Evolutionary conservation across 2,329 filamentous ascomycete species (phyloP).

Genomic region (Cryphonectria carpinicola): DNA sequence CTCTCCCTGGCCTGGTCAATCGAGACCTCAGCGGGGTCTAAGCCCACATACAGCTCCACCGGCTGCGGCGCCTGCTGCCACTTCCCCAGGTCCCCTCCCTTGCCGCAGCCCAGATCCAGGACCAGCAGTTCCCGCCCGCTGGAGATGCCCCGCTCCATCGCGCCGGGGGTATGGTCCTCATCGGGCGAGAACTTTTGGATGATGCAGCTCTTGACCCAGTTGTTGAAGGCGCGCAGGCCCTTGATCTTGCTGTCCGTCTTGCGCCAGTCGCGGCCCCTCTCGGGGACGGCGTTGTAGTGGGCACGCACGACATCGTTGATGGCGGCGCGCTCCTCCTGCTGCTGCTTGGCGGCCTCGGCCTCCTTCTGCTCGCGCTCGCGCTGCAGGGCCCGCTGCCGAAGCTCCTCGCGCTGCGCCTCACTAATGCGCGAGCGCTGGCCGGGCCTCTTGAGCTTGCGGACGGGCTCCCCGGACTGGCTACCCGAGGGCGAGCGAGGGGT

Average conservation of each 20-base stretch:
- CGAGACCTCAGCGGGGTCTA: slow-evolving; percentile 90
- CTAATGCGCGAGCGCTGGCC: slow-evolving; percentile 69
- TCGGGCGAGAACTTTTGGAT: slow-evolving; percentile 94
- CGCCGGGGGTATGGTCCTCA: slow-evolving; percentile 70
- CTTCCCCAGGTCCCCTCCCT: slow-evolving; percentile 92
- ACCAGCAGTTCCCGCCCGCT: slow-evolving; percentile 71
- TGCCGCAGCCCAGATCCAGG: slow-evolving; percentile 93
- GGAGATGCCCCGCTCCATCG: slow-evolving; percentile 55
- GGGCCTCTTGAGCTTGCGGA: slow-evolving; percentile 71
- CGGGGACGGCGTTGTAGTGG: slow-evolving; percentile 95
- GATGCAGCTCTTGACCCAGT: slow-evolving; percentile 97
- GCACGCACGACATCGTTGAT: slow-evolving; percentile 86
- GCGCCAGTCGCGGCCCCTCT: slow-evolving; percentile 92
- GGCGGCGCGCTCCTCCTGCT: slow-evolving; percentile 56
- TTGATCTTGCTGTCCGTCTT: slow-evolving; percentile 95
- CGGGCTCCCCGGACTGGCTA: slow-evolving; percentile 43
- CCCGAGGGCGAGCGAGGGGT: slow-evolving; percentile 26
- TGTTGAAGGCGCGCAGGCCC: slow-evolving; percentile 92
- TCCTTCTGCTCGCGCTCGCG: slow-evolving; percentile 55
- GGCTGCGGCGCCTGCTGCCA: slow-evolving; percentile 94
- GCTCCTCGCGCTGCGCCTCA: slow-evolving; percentile 68
- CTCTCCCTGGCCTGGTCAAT: slow-evolving; percentile 89
- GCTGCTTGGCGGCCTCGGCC: slow-evolving; percentile 43
- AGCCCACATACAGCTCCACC: slow-evolving; percentile 90
- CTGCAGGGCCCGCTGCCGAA: slow-evolving; percentile 61